phyloP scores from a whole-genome alignment of 257 asterid species.

The Salvia hispanica region DNA sequence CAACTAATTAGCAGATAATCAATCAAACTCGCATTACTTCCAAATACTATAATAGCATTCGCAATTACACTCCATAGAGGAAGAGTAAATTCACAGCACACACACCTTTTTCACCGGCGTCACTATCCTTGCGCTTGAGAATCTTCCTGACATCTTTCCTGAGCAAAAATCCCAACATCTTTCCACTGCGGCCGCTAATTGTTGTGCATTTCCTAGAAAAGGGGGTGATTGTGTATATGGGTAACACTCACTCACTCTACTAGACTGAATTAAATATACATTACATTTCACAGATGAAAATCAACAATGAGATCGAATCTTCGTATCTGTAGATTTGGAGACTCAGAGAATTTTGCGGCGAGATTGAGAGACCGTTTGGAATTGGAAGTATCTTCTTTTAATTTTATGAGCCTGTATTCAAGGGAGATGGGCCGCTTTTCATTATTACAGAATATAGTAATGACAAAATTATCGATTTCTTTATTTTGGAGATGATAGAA shows the following conservation, averaged over 20 bases:
- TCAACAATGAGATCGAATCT: conserved; percentile 29
- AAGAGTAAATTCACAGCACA: conserved; percentile 11
- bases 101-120: conserved; percentile 89
- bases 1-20: not conserved
- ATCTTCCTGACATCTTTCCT: conserved; percentile 77
- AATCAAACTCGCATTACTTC: not conserved
- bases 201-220: conserved; percentile 35
- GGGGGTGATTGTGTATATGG: conserved; percentile 19
- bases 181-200: conserved; percentile 18
- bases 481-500: too few species aligned
- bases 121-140: conserved; percentile 97
- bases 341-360: conserved; percentile 52
- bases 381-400: conserved; percentile 9
- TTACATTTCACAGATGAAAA: conserved; percentile 29
- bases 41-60: conserved; percentile 8
- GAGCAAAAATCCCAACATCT: conserved; percentile 64
- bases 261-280: conserved; percentile 25
- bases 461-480: too few species aligned
- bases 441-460: too few species aligned
- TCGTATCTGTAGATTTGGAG: conserved; percentile 40
- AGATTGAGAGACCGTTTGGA: conserved; percentile 41
- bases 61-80: not conserved
- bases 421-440: not conserved
- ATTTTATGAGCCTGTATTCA: not conserved
- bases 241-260: conserved; percentile 9